Evolutionary conservation across 176 grass and related monocot genomes (phyloP).

Genomic region (Metroxylon sagu): DNA sequence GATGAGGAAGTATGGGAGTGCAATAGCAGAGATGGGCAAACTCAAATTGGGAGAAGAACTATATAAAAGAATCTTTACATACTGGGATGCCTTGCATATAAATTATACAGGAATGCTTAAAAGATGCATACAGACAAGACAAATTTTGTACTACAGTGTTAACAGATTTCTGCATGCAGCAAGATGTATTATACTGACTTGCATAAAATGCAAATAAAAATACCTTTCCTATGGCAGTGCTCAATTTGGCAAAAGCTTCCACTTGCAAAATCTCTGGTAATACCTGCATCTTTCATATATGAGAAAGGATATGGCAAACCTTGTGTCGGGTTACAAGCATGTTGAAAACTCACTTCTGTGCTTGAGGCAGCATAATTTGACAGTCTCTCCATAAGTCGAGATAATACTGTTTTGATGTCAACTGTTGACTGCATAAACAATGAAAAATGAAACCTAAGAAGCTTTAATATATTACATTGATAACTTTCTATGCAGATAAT

Average conservation of each 20-base stretch:
- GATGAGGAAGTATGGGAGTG: too few species aligned
- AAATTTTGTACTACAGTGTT: neutral
- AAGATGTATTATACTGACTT: neutral
- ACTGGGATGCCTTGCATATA: too few species aligned
- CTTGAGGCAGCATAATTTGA: constrained; percentile 89
- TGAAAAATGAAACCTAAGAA: constrained; percentile 13
- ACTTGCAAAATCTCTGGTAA: constrained; percentile 96
- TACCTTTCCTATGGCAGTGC: constrained; percentile 96
- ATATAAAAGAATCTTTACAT: too few species aligned
- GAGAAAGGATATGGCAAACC: constrained; percentile 25
- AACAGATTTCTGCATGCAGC: neutral
- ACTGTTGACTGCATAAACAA: constrained; percentile 71
- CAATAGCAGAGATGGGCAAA: too few species aligned
- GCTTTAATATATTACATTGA: constrained; percentile 16
- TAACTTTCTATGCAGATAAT: neutral
- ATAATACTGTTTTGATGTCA: constrained; percentile 98
- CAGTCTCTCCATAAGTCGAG: constrained; percentile 89
- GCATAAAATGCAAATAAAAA: neutral
- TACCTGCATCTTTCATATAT: constrained; percentile 60
- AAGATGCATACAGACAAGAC: too few species aligned
- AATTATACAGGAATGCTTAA: too few species aligned
- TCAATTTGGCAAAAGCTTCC: constrained; percentile 95
- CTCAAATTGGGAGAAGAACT: too few species aligned
- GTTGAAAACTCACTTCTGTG: constrained; percentile 55
- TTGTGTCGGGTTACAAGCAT: neutral